A percentile compares a stretch with the other conserved stretches of the same genome.
Conservation (phyloP, 2,329 filamentous ascomycete genomes). For the Boeremia exigua region DNA sequence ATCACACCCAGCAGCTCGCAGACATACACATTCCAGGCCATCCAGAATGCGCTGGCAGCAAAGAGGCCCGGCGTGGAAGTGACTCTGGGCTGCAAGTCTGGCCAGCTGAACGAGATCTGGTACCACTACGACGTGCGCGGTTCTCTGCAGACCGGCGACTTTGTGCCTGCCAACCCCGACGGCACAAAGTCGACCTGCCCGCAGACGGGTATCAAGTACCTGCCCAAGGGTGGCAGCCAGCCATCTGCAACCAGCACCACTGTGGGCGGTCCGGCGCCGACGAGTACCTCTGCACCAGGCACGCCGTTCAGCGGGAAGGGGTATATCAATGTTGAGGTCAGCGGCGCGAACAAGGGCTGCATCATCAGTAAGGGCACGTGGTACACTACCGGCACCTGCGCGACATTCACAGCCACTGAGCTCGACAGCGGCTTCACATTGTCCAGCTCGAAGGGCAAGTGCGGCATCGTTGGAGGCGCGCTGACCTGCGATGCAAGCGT, state of each 20-base stretch:
- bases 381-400: conserved; percentile 72
- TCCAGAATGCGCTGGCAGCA: conserved; percentile 63
- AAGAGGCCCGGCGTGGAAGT: conserved; percentile 62
- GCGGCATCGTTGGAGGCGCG: conserved; percentile 60
- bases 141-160: conserved; percentile 66
- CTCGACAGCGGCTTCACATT: conserved; percentile 41
- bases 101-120: conserved; percentile 61
- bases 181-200: conserved; percentile 69
- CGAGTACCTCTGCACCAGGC: conserved; percentile 43
- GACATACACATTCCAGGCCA: conserved; percentile 65
- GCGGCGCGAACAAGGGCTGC: conserved; percentile 64
- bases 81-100: conserved; percentile 63
- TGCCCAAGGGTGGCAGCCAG: conserved; percentile 59
- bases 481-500: conserved; percentile 63
- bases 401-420: conserved; percentile 64
- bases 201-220: conserved; percentile 66
- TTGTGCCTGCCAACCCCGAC: conserved; percentile 63
- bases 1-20: conserved; percentile 61
- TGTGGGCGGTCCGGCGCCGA: conserved; percentile 31
- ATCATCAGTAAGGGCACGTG: conserved; percentile 71
- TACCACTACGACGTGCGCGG: conserved; percentile 69
- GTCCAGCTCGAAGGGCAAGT: conserved; percentile 50
- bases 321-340: conserved; percentile 62
- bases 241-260: conserved; percentile 41
- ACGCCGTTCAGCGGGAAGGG: conserved; percentile 64